A percentile compares a stretch with the other conserved stretches of the same genome.
Evolutionary conservation across 164 flowering plant species (phyloP).

Genomic region (Nymphaea thermarum): DNA sequence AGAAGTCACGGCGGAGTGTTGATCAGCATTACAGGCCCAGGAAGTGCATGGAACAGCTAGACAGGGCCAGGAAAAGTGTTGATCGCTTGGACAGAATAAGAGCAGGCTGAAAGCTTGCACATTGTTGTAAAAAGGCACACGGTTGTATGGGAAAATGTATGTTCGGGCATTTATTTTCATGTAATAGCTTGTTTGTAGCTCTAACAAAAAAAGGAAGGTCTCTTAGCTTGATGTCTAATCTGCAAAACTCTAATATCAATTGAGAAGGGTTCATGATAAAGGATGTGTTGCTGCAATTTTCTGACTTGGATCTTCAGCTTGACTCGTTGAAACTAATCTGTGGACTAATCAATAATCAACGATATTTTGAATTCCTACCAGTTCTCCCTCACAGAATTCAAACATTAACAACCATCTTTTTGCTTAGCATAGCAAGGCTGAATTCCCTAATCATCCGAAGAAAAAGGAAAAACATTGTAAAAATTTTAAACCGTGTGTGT

Average conservation of each 20-base stretch:
- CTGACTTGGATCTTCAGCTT: too few species aligned
- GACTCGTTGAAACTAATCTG: too few species aligned
- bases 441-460: too few species aligned
- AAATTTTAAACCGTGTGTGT: too few species aligned
- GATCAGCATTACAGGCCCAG: conserved; percentile 56
- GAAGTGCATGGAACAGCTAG: conserved; percentile 51
- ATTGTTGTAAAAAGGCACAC: neutral
- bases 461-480: too few species aligned
- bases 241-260: neutral
- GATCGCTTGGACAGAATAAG: conserved; percentile 69
- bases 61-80: conserved; percentile 62
- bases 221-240: neutral
- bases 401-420: too few species aligned
- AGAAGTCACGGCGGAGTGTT: conserved; percentile 65
- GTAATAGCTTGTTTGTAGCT: neutral
- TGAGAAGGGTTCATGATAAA: neutral
- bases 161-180: neutral
- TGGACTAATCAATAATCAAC: too few species aligned
- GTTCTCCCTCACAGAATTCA: too few species aligned
- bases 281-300: too few species aligned
- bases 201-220: neutral
- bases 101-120: conserved; percentile 16
- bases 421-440: too few species aligned
- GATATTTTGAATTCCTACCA: too few species aligned
- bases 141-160: neutral